These are phyloP conservation scores for Corchorus capsularis DNA, from an alignment of 345 rosid genomes.

Conservation along the genomic window DNA sequence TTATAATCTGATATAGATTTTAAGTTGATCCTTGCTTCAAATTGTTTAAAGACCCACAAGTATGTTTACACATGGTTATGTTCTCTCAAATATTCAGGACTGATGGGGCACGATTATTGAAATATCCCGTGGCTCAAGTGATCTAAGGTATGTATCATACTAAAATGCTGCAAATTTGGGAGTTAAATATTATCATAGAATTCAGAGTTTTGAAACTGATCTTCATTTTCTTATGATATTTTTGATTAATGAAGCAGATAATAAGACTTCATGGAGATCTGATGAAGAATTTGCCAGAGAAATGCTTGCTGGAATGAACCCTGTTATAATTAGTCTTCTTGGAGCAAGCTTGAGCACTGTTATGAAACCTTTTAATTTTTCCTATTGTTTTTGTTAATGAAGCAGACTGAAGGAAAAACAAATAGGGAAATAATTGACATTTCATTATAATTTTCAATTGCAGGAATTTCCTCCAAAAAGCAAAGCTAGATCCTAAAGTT, in stretches of 20 bases:
- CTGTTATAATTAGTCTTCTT: constrained; percentile 61
- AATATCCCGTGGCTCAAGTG: constrained; percentile 67
- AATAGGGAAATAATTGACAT: neutral
- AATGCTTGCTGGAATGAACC: constrained; percentile 82
- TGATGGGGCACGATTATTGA: constrained; percentile 45
- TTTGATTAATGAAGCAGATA: constrained; percentile 36
- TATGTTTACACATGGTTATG: no score
- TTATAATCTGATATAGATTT: neutral
- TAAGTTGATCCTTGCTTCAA: no score
- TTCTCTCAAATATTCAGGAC: constrained; percentile 53
- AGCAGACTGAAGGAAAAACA: no score
- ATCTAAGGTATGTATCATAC: constrained; percentile 46
- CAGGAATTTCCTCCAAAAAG: constrained; percentile 78
- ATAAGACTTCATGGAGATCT: constrained; percentile 62
- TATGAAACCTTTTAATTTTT: neutral
- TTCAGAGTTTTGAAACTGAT: neutral
- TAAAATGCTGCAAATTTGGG: no score
- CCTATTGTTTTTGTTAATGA: neutral
- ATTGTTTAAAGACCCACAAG: no score
- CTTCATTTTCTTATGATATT: neutral
- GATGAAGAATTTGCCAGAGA: constrained; percentile 84
- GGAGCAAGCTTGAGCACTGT: constrained; percentile 30
- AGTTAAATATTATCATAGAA: no score
- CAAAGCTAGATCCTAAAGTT: constrained; percentile 46
- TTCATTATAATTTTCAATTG: constrained; percentile 7